Base-by-base conservation (phyloP, 495 filamentous ascomycete species). In the Acidomyces sp. region DNA sequence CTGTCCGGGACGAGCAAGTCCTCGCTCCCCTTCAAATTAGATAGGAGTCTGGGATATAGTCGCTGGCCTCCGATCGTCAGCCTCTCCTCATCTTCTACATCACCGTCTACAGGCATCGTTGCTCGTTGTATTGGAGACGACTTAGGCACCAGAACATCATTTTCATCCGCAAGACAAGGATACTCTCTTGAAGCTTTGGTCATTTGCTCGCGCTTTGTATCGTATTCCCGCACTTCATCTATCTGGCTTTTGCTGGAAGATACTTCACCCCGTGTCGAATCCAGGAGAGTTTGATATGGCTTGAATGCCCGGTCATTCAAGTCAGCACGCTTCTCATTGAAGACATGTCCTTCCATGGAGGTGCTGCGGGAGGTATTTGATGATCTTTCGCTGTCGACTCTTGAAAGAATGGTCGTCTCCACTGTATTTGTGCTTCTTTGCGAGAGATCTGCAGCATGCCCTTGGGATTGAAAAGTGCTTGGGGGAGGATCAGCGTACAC, bases 1-100 rank as follows among this genome's bases (percentile, higher is more conserved):
- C 79, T 83, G 37, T 79, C 69, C 0, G 80, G 78, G 2, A 81
- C 57, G 13, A 92, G 68, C 31, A 77, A 57, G 49, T 92, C 84
- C 55, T 92, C 84, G 52, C 83, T 88, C 1, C 84, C 82, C 31
- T 19, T 23, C 42, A 27, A 18, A 22, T 18, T 36, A 40, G 15
- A 37, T 17, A 25, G 25, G 6, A n/a, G 27, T n/a, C 10, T 9
- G 43, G 43, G 27, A 17, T 22, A 12, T 38, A 19, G 30, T 43
- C 37, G 23, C 38, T 44, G 31, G 21, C 16, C n/a, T 27, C 40
- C 41, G 11, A 38, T 35, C 16, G 30, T 38, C 5, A 32, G 23
- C 26, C 16, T 30, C 19, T 42, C 28, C n/a, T 13, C 27, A 26
- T 47, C 51, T 15, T n/a, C 24, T n/a, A 45, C 23, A 17, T n/a